Evolutionary conservation across 148 eudicot genomes (phyloP), one percentile per base, ranked within the genome.

Genomic region (Selenicereus undatus): DNA sequence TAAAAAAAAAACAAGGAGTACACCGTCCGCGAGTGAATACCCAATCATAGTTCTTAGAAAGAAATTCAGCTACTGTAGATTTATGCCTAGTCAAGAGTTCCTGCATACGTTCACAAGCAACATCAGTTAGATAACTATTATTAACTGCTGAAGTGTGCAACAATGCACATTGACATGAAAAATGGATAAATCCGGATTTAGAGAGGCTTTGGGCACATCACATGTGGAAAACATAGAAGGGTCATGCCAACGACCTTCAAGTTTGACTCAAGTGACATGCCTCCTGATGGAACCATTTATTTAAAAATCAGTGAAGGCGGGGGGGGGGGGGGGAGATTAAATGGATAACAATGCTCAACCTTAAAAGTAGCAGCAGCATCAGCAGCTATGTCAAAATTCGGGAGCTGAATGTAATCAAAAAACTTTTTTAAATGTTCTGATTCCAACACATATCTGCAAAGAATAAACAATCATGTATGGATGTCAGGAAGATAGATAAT

Each of bases 321-420:
- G n/a, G 3, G 17, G 77, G 50, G 48, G n/a, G 29, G 74, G 51
- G 54, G 32, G 35, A 8, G 51, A 8, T 0, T 43, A 54, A 76
- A 76, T 17, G 74, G 60, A 79, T 64, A 81, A 82, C 20, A 48
- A 56, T 65, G 76, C 78, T 72, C 68, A 83, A 93, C 99, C 99
- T 96, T 96, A 83, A 93, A 95, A 71, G 97, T 93, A 56, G 97
- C 97, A 79, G 94, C 94, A 81, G 98, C 98, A 91, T 95, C 97
- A 12, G 99, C 97, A 83, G 99, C 93, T 79, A 96, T 91, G 87
- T 93, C 98, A 86, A 96, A 96, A 88, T 93, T 96, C 81, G 98
- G 99, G 64, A 96, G 92, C 79, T 96, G 97, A 66, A 96, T 96
- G 77, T 86, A 92, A 75, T 88, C 90, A 74, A 96, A 93, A 76